A percentile compares a stretch with the other conserved stretches of the same genome.
phyloP scores from a whole-genome alignment of 2,329 filamentous ascomycete species.

The Dothistroma septosporum region DNA sequence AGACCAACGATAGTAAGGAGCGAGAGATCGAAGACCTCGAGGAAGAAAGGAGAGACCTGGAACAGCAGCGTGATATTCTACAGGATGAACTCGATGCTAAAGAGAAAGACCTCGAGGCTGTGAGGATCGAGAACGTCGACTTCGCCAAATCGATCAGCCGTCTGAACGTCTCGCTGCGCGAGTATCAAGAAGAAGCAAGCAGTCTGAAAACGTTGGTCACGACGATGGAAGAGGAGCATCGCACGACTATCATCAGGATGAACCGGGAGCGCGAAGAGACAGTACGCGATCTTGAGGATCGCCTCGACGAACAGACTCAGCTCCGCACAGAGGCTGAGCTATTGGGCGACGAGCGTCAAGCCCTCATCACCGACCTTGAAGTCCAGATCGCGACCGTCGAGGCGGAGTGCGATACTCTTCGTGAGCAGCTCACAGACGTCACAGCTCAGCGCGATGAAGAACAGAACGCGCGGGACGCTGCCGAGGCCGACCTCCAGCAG shows the following conservation, averaged over 20 bases:
- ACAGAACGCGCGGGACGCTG: slow-evolving; percentile 30
- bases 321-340: slow-evolving; percentile 38
- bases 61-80: slow-evolving; percentile 29
- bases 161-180: slow-evolving; percentile 38
- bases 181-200: slow-evolving; percentile 39
- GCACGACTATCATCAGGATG: slow-evolving; percentile 36
- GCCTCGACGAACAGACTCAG: slow-evolving; percentile 37
- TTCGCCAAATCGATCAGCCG: slow-evolving; percentile 36
- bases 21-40: slow-evolving; percentile 39
- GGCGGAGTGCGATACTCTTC: slow-evolving; percentile 34
- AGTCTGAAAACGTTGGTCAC: slow-evolving; percentile 37
- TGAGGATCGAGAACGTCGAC: slow-evolving; percentile 31
- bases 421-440: slow-evolving; percentile 33
- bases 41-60: slow-evolving; percentile 32
- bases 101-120: slow-evolving; percentile 20
- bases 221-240: slow-evolving; percentile 40
- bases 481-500: slow-evolving; percentile 38
- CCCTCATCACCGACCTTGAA: slow-evolving; percentile 40
- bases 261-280: slow-evolving; percentile 38
- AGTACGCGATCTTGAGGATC: slow-evolving; percentile 36
- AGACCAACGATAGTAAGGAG: slow-evolving; percentile 37
- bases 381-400: slow-evolving; percentile 37
- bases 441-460: slow-evolving; percentile 36
- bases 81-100: slow-evolving; percentile 25
- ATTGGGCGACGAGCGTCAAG: slow-evolving; percentile 38